Conservation (phyloP, 2,329 filamentous ascomycete genomes). For the Ophidiomyces ophidiicola region DNA sequence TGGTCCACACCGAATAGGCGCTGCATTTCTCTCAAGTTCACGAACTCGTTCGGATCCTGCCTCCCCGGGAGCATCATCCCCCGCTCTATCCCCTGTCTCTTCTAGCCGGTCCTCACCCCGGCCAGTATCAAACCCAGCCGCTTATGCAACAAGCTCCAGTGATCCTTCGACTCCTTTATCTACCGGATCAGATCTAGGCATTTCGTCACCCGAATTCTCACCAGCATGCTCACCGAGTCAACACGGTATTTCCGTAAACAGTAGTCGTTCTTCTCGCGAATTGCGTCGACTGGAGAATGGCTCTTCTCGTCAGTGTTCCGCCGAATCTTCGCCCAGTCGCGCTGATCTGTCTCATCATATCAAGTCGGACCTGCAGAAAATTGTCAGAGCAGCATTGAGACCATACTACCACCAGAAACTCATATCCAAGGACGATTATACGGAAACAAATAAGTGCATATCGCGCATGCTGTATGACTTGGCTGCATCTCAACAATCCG, state of each 20-base stretch:
- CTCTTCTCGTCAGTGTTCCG: conserved; percentile 36
- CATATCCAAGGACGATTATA: conserved; percentile 81
- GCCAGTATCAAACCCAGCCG: conserved; percentile 56
- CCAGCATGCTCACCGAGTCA: conserved; percentile 41
- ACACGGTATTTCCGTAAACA: background rate
- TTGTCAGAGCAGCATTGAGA: conserved; percentile 71
- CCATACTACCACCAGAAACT: conserved; percentile 69
- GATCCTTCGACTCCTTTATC: conserved; percentile 57
- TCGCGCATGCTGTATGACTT: conserved; percentile 75
- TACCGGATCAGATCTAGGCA: conserved; percentile 60
- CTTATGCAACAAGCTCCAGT: conserved; percentile 36
- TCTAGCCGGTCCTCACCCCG: conserved; percentile 53
- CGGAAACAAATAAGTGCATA: conserved; percentile 77
- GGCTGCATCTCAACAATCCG: conserved; percentile 39
- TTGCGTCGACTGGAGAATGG: conserved; percentile 9
- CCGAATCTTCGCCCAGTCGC: conserved; percentile 58
- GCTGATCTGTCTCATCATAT: conserved; percentile 60
- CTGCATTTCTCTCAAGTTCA: conserved; percentile 25
- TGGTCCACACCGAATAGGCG: conserved; percentile 22
- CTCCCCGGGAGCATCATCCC: conserved; percentile 20
- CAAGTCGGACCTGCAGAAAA: conserved; percentile 77
- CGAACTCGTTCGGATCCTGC: conserved; percentile 18
- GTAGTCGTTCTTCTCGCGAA: conserved; percentile 15
- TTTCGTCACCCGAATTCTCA: conserved; percentile 63
- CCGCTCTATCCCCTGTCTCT: conserved; percentile 37